These are phyloP conservation scores for Arthroderma sp. DNA, from an alignment of 2,329 filamentous ascomycete genomes.

Conservation along the genomic window DNA sequence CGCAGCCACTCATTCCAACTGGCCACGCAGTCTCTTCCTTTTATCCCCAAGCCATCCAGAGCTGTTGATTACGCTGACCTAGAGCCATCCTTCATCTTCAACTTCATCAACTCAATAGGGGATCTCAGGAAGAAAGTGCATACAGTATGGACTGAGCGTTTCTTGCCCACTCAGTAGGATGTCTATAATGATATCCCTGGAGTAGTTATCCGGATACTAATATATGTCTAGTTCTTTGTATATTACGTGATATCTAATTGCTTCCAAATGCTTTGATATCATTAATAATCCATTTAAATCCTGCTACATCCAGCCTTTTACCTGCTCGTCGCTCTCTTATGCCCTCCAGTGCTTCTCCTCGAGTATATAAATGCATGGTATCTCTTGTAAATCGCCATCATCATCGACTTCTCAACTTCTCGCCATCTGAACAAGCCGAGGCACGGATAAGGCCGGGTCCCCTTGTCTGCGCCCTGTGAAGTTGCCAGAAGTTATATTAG, in stretches of 20 bases:
- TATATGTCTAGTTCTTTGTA: no score
- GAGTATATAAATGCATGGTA: background rate
- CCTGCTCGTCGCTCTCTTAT: background rate
- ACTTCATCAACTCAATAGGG: constrained; percentile 58
- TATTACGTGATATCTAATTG: background rate
- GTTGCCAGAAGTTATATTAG: background rate
- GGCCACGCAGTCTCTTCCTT: constrained; percentile 17
- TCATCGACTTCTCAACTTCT: background rate
- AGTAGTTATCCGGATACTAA: no score
- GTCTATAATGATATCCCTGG: background rate
- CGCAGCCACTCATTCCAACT: background rate
- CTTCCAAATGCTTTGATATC: background rate
- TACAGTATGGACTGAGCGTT: no score
- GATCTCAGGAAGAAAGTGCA: background rate
- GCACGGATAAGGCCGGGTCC: background rate
- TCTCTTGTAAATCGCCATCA: background rate
- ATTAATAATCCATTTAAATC: background rate
- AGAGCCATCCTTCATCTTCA: constrained; percentile 71
- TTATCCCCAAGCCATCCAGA: constrained; percentile 22
- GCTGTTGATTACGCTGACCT: constrained; percentile 52
- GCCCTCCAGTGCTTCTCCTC: no score
- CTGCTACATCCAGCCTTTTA: background rate
- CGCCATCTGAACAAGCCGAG: background rate
- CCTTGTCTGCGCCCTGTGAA: background rate
- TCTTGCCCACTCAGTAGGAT: no score